Evolutionary conservation across 352 stramenopile species (phyloP), one percentile per base, ranked within the genome.

Genomic region (Pythium monospermum): DNA sequence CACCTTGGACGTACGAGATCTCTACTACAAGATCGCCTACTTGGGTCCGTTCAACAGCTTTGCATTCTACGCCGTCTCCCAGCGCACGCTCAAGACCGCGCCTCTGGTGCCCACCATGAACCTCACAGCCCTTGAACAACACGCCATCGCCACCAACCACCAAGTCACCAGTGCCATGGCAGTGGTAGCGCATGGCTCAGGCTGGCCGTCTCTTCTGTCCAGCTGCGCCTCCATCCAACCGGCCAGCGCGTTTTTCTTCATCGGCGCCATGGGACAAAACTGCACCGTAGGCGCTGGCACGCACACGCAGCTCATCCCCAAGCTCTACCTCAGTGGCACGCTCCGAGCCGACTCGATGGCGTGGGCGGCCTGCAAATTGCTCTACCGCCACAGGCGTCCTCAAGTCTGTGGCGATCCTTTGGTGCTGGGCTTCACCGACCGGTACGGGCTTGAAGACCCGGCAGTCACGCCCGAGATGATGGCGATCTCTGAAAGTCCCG

Each of bases 1-100:
- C 6, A n/a, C 31, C 19, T 43, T 75, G 23, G 71, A 83, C 28
- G 35, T 55, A 12, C 71, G 68, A 11, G 71, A 79, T 52, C 56
- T 83, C 6, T 79, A 71, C 60, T 83, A 72, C 66, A 83, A 83
- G 26, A 53, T 62, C 33, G 66, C 53, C 13, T 76, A 68, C 63
- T 58, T 83, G 36, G 71, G 68, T 5, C 71, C 71, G 33, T 46
- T 46, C 41, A 68, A 78, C 52, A 57, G 31, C 15, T 76, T 69
- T 32, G 53, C 51, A 25, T 76, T 73, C 61, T 57, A 59, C 28
- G 60, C 60, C 23, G 55, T 64, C 25, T 63, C 62, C 11, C 50
- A 50, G 22, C 48, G 49, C 23, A 27, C 19, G 28, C 36, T 64
- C 25, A 27, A 54, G 27, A 23, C 27, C 25, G 53, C 32, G 6